Evolutionary conservation across 345 rosid genomes (phyloP), one percentile per base, ranked within the genome.

Genomic region (Rhizophora mangle): DNA sequence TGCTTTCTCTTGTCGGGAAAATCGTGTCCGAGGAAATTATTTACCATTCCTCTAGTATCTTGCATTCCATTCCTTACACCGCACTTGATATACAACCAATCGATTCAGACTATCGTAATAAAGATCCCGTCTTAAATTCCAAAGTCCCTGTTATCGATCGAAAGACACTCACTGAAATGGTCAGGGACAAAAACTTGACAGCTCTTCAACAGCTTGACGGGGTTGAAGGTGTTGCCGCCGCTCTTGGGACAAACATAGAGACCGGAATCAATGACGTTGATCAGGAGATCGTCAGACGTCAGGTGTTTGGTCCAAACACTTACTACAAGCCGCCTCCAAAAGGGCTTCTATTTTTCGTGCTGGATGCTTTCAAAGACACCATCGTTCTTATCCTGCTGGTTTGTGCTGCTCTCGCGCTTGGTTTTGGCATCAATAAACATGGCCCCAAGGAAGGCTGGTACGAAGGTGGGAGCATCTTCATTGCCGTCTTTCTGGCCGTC

Each of bases 291-390:
- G 61, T 60, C 52, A 79, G 86, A 11, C 81, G 72, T 16, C 73
- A 82, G 32, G 76, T 63, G 59, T 88, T 83, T 47, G 89, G 93
- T 75, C 67, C 82, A 5, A 88, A 88, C 70, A 86, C 86, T 36
- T 88, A 88, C 67, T 76, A 62, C 15, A 85, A 82, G 74, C 93
- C 89, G 21, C 89, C 89, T 30, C 84, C 87, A 7, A 85, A 88
- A 57, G 83, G 93, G 32, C 51, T 88, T 54, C n/a, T 85, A 54
- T 82, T 73, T 72, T 86, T 84, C 24, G 86, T 83, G 49, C 9
- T 75, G 57, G 90, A 88, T 27, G 89, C 93, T 70, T 85, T 86
- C 36, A 83, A 81, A 73, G 93, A 88, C 62, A 69, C 75, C 62
- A 88, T 86, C 47, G 84, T 88, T 63, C 76, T 88, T 43, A 74